Percentiles rank a stretch among this genome's conserved stretches.
These are phyloP conservation scores for Sisymbrium altissimum DNA, from an alignment of 345 rosid species.

Conservation along the genomic window DNA sequence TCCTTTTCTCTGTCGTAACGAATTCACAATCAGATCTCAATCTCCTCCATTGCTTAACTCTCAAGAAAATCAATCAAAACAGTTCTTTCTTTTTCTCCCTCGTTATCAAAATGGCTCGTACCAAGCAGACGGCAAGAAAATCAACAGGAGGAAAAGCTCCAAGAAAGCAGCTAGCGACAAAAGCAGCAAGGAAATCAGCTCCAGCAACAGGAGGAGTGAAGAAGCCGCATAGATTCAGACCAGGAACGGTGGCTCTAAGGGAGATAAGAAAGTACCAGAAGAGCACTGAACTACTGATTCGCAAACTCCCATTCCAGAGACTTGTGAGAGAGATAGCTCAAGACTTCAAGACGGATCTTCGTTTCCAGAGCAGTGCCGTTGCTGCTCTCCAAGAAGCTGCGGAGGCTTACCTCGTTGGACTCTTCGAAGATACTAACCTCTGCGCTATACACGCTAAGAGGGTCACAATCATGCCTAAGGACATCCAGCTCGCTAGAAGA, in stretches of 20 bases:
- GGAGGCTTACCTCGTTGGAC: neutral
- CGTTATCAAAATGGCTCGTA: too few species aligned
- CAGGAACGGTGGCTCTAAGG: neutral
- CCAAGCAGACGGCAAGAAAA: neutral
- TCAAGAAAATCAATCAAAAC: neutral
- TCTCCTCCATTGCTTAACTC: too few species aligned
- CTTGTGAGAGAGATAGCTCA: neutral
- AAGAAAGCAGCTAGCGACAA: neutral
- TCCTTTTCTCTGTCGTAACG: neutral
- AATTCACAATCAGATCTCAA: slow-evolving; percentile 5
- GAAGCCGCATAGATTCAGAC: neutral
- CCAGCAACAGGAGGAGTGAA: neutral
- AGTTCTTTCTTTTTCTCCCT: neutral
- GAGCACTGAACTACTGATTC: neutral
- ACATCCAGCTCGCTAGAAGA: neutral
- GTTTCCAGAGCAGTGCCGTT: neutral
- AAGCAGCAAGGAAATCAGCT: neutral
- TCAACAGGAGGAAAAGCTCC: neutral
- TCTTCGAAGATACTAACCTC: neutral
- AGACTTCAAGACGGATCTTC: neutral
- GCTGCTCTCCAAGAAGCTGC: neutral
- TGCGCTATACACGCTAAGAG: neutral
- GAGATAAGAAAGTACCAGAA: neutral
- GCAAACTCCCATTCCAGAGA: neutral
- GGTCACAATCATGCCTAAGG: too few species aligned